Evolutionary conservation across 345 rosid genomes (phyloP).

Genomic region (Kernera saxatilis): DNA sequence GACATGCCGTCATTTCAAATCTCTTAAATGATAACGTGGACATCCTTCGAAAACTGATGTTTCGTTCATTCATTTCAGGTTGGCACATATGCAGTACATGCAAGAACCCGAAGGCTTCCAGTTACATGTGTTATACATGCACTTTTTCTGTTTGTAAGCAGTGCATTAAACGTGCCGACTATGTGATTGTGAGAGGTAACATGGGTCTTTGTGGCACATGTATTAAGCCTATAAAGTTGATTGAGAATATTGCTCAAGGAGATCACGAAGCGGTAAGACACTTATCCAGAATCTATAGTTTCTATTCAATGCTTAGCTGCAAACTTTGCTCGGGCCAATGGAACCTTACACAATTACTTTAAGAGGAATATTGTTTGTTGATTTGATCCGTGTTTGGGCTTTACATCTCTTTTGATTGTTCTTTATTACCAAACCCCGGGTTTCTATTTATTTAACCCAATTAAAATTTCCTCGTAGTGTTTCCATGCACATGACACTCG

Average conservation of each 20-base stretch:
- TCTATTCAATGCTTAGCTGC: neutral
- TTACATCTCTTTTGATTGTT: slow-evolving; percentile 2
- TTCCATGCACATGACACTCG: slow-evolving; percentile 7
- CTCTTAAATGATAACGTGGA: neutral
- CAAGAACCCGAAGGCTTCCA: slow-evolving; percentile 69
- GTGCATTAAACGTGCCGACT: slow-evolving; percentile 87
- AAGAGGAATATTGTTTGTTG: slow-evolving; percentile 11
- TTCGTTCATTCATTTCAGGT: slow-evolving; percentile 47
- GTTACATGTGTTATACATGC: slow-evolving; percentile 95
- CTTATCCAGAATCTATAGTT: slow-evolving; percentile 6
- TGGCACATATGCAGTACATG: slow-evolving; percentile 93
- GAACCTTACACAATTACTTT: neutral
- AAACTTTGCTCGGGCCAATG: neutral
- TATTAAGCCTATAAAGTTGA: slow-evolving; percentile 80
- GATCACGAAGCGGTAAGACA: slow-evolving; percentile 59
- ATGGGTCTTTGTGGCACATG: slow-evolving; percentile 94
- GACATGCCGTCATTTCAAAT: neutral
- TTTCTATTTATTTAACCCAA: neutral
- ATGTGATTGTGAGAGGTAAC: slow-evolving; percentile 62
- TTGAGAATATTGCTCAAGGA: slow-evolving; percentile 54
- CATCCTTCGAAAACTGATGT: neutral
- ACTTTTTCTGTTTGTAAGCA: slow-evolving; percentile 91
- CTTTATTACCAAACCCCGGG: neutral
- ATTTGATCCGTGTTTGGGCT: neutral
- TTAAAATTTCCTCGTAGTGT: neutral